Evolutionary conservation across 2,329 filamentous ascomycete genomes (phyloP), one percentile per base, ranked within the genome.

Genomic region (Penicillium sp.): DNA sequence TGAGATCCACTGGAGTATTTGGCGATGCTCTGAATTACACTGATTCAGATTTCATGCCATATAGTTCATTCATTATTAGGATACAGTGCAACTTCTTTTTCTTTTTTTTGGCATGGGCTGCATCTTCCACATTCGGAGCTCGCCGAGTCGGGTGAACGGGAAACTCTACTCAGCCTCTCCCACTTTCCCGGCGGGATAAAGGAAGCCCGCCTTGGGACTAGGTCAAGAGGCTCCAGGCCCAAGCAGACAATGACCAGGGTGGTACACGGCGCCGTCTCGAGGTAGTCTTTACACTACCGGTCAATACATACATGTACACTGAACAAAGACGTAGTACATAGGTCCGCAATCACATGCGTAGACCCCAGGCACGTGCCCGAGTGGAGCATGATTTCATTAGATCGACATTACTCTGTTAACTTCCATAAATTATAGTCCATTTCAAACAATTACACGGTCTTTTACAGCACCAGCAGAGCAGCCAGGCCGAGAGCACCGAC

Each of bases 401-500:
- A 39, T 57, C 33, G 50, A 51, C 57, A 61, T 60, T 60, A 58
- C 22, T 40, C 18, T 28, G 24, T 11, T n/a, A 50, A 44, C 14
- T 41, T 27, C 27, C 22, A 20, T 33, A 39, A 31, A 35, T 40
- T 31, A 36, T 45, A 45, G 30, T 22, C 28, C 16, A 35, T 51
- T 35, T 9, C 35, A 47, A 43, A 48, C 20, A 5, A 24, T 24
- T 51, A 53, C 22, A 31, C 20, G 13, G 38, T 13, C 43, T 44
- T 60, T 69, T 72, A 76, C 60, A 76, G 63, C 25, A 71, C 61
- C 49, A 76, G 59, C 48, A 76, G 56, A 48, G 73, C 75, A 49
- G 70, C 72, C 30, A 78, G 60, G 55, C 74, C 75, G 31, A 74
- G 65, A 42, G 68, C 64, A 48, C 74, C 75, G 28, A 67, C 64